Evolutionary conservation across 2,329 filamentous ascomycete genomes (phyloP), one percentile per base, ranked within the genome.

Genomic region (Calonectria hawksworthii): DNA sequence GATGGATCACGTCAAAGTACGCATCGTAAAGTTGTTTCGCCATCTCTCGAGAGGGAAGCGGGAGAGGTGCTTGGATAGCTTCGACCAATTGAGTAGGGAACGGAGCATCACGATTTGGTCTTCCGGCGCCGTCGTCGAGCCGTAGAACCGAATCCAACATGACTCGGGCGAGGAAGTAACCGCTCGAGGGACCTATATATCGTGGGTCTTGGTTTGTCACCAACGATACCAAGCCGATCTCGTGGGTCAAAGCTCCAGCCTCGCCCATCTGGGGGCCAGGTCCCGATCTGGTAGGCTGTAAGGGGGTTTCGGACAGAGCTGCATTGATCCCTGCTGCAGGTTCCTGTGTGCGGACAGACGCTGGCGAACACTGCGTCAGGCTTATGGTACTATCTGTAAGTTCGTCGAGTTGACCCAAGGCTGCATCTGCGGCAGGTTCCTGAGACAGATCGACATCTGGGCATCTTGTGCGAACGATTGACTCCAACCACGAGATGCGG

Each of bases 151-250:
- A 85, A 28, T 85, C 83, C 16, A 90, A 84, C 76, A 90, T 85
- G 3, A 90, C 82, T 1, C 88, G 87, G 2, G 89, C 88, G 16
- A 91, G 85, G 52, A 90, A 89, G 71, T 89, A 90, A 1, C 89
- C 90, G 47, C 89, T 91, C 0, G 90, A 91, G 3, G 90, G 89
- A 0, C 90, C 90, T 18, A 91, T 88, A 63, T 91, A 91, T 72
- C 88, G 84, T 4, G 87, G 87, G 26, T 89, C 88, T 54, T 85
- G 83, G 30, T 86, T 88, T 4, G 84, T 84, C 2, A 87, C 88
- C 1, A 91, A 82, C 0, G 89, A 89, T 0, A 91, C 85, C 18
- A 91, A 78, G 0, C 89, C 89, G 21, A 91, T 89, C 74, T 91
- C 88, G 74, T 91, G 89, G 1, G 88, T 86, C 2, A 86, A 78